Percentiles rank a stretch among this genome's conserved stretches.
Evolutionary conservation across 768 basidiomycete genomes (phyloP).

Genomic region (Pseudohyphozyma bogoriensis): DNA sequence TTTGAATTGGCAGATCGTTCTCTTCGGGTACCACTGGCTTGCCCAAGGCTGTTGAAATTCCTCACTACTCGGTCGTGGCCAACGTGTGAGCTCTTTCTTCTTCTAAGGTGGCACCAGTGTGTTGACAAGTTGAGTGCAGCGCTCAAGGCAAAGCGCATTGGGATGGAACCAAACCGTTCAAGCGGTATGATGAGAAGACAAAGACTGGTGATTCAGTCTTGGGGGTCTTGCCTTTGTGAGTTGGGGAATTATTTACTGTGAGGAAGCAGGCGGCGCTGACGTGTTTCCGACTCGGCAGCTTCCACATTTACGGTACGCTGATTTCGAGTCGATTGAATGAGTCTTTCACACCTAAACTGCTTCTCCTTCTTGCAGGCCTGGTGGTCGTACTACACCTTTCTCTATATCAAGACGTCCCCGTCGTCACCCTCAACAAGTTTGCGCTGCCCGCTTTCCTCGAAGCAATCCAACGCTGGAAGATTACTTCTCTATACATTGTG

Average conservation of each 20-base stretch:
- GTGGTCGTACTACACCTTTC: constrained; percentile 13
- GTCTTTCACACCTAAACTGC: too few species aligned
- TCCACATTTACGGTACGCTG: constrained; percentile 29
- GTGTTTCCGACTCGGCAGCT: not conserved
- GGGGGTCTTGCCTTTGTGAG: constrained; percentile 13
- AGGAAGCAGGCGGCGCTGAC: not conserved
- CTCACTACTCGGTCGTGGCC: constrained; percentile 15
- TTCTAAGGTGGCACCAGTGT: too few species aligned
- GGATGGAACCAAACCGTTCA: not conserved
- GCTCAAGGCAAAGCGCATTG: not conserved
- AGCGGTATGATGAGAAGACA: not conserved
- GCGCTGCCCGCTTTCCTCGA: constrained; percentile 3
- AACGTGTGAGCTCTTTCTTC: constrained; percentile 6
- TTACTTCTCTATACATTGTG: constrained; percentile 26
- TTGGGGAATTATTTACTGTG: too few species aligned
- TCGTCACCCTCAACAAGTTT: constrained; percentile 10
- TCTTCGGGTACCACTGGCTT: constrained; percentile 19
- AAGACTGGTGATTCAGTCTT: constrained; percentile 18
- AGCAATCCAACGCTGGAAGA: constrained; percentile 7
- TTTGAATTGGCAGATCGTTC: constrained; percentile 2
- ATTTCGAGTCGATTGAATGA: too few species aligned
- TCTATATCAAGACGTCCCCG: constrained; percentile 3
- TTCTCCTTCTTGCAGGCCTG: too few species aligned
- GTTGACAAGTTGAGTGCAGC: too few species aligned
- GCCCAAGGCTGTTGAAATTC: constrained; percentile 21